A percentile compares a stretch with the other conserved stretches of the same genome.
phyloP scores from a whole-genome alignment of 2,329 filamentous ascomycete genomes.

The Clarireedia homoeocarpa region DNA sequence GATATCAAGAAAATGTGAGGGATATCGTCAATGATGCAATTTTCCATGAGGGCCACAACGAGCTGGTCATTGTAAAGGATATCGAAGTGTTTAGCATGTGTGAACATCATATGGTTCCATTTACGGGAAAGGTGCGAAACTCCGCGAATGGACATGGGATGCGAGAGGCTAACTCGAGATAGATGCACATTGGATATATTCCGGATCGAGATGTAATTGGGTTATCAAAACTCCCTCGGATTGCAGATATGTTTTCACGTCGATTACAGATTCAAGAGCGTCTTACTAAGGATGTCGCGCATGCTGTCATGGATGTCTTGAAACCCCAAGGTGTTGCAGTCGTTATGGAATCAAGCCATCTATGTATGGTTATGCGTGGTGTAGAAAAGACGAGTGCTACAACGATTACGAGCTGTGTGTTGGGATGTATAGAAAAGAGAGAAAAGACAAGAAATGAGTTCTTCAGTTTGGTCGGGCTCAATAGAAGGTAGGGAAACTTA shows the following conservation, averaged over 20 bases:
- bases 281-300: constrained; percentile 89
- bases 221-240: constrained; percentile 88
- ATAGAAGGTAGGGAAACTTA: constrained; percentile 35
- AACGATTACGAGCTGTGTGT: constrained; percentile 93
- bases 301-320: constrained; percentile 86
- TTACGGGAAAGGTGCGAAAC: constrained; percentile 72
- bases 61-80: constrained; percentile 96
- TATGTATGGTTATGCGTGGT: constrained; percentile 99
- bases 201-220: constrained; percentile 86
- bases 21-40: constrained; percentile 91
- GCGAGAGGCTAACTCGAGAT: constrained; percentile 11
- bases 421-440: constrained; percentile 89
- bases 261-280: constrained; percentile 94
- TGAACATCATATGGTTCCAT: constrained; percentile 96
- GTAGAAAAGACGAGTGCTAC: constrained; percentile 82
- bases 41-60: constrained; percentile 94
- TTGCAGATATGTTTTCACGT: constrained; percentile 94
- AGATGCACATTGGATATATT: constrained; percentile 99
- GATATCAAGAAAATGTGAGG: constrained; percentile 88
- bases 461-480: constrained; percentile 66
- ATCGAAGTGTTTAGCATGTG: constrained; percentile 93
- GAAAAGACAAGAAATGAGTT: constrained; percentile 96
- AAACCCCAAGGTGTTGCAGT: constrained; percentile 93
- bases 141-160: not conserved
- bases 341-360: constrained; percentile 92